Conservation (phyloP, 2,329 filamentous ascomycete genomes). For the Colletotrichum coccodes region DNA sequence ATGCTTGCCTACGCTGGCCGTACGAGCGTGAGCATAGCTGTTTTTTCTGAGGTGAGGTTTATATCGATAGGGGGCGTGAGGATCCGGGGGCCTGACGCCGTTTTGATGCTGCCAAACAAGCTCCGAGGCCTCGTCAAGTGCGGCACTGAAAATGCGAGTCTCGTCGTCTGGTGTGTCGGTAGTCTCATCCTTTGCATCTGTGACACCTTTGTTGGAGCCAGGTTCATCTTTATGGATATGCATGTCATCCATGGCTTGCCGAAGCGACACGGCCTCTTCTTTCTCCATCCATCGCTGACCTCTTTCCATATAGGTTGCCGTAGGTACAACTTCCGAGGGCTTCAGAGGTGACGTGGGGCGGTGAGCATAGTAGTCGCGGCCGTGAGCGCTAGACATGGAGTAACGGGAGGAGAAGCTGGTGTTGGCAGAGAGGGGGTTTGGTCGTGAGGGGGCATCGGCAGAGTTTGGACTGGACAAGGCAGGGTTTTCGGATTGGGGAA, state of each 20-base stretch:
- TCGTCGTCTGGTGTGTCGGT: constrained; percentile 60
- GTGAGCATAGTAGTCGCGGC: constrained; percentile 64
- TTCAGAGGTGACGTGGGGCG: constrained; percentile 57
- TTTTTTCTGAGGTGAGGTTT: constrained; percentile 75
- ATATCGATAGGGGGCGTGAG: constrained; percentile 74
- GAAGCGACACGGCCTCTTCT: constrained; percentile 77
- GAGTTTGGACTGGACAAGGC: constrained; percentile 24
- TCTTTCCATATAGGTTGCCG: constrained; percentile 76
- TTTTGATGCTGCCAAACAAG: constrained; percentile 82
- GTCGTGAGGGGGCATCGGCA: constrained; percentile 29
- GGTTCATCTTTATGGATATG: constrained; percentile 58
- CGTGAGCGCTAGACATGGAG: constrained; percentile 55
- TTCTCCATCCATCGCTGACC: constrained; percentile 84
- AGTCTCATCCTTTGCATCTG: constrained; percentile 34
- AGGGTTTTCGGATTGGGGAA: constrained; percentile 18
- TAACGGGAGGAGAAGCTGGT: constrained; percentile 62
- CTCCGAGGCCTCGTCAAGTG: constrained; percentile 81
- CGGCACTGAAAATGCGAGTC: constrained; percentile 72
- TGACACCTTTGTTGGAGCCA: constrained; percentile 1
- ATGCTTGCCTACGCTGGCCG: constrained; percentile 66
- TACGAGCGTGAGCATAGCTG: constrained; percentile 75
- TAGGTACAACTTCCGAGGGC: constrained; percentile 71
- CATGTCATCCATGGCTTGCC: constrained; percentile 79
- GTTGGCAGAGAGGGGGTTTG: background rate
- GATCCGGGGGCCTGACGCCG: constrained; percentile 58